phyloP scores from a whole-genome alignment of 2,329 filamentous ascomycete species.

The Pseudocercospora crystallina region DNA sequence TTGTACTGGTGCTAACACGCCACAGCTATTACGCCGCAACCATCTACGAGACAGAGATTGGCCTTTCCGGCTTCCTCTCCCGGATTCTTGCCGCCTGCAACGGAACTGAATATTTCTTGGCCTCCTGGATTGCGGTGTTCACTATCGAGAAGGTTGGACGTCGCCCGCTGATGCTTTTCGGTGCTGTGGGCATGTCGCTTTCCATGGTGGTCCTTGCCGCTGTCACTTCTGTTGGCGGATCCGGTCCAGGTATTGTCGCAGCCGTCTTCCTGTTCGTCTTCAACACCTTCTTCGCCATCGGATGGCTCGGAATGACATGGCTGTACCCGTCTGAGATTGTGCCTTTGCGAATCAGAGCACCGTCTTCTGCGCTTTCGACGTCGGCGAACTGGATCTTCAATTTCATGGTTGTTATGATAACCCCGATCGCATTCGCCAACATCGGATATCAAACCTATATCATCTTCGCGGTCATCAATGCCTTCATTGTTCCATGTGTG shows the following conservation, averaged over 20 bases:
- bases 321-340: slow-evolving; percentile 34
- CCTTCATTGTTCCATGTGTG: slow-evolving; percentile 54
- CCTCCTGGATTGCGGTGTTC: slow-evolving; percentile 51
- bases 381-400: slow-evolving; percentile 37
- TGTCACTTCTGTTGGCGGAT: slow-evolving; percentile 20
- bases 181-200: slow-evolving; percentile 43
- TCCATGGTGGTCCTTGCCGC: slow-evolving; percentile 35
- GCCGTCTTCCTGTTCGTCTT: slow-evolving; percentile 40
- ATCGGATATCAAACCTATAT: slow-evolving; percentile 42
- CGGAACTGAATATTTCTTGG: slow-evolving; percentile 55
- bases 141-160: slow-evolving; percentile 54
- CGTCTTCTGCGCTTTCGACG: slow-evolving; percentile 42
- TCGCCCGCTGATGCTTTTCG: slow-evolving; percentile 70
- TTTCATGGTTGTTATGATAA: slow-evolving; percentile 51
- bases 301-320: slow-evolving; percentile 38
- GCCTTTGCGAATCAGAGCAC: slow-evolving; percentile 36
- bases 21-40: slow-evolving; percentile 44
- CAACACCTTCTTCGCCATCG: slow-evolving; percentile 39
- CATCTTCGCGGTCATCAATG: slow-evolving; percentile 65
- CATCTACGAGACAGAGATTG: slow-evolving; percentile 54
- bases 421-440: slow-evolving; percentile 43
- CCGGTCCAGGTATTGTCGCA: slow-evolving; percentile 35
- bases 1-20: not conserved
- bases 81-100: slow-evolving; percentile 55
- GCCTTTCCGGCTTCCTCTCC: slow-evolving; percentile 49